Percentiles rank a stretch among this genome's conserved stretches.
phyloP scores from a whole-genome alignment of 2,329 filamentous ascomycete species.

The Trichoderma harzianum region DNA sequence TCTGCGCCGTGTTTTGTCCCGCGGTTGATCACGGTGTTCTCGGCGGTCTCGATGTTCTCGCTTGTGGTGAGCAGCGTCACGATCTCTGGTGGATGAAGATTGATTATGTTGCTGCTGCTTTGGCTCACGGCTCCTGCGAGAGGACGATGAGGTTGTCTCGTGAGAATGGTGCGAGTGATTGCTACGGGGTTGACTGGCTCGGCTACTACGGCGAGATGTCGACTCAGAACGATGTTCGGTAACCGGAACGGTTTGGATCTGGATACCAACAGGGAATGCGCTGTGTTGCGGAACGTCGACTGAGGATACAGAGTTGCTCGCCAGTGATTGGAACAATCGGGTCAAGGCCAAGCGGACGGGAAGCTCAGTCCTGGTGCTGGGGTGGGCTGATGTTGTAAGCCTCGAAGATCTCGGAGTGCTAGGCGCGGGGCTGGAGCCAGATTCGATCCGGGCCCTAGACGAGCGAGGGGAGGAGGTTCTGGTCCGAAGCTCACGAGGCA shows the following conservation, averaged over 20 bases:
- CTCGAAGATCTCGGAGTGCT: background rate
- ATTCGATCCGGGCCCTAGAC: background rate
- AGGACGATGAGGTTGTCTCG: background rate
- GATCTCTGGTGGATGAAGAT: background rate
- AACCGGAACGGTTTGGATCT: conserved; percentile 7
- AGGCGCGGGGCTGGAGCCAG: background rate
- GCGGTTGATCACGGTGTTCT: background rate
- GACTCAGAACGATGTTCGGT: conserved; percentile 4
- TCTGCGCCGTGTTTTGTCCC: background rate
- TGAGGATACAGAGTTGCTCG: conserved; percentile 13
- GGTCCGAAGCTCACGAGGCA: conserved; percentile 43
- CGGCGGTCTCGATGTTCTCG: conserved; percentile 6
- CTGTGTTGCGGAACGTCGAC: conserved; percentile 13
- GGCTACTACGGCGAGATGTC: conserved; percentile 9
- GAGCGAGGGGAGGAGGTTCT: conserved; percentile 7
- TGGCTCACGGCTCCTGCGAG: conserved; percentile 1
- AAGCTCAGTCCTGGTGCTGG: conserved; percentile 1
- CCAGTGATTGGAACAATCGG: conserved; percentile 11
- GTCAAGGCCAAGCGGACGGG: conserved; percentile 13
- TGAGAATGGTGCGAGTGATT: background rate
- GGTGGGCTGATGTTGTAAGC: background rate
- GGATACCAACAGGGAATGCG: conserved; percentile 13
- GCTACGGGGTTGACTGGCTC: background rate
- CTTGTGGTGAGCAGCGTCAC: background rate
- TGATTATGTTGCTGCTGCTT: background rate